Conservation (phyloP, 805 yeast genomes). For the Ogataea kodamae region DNA sequence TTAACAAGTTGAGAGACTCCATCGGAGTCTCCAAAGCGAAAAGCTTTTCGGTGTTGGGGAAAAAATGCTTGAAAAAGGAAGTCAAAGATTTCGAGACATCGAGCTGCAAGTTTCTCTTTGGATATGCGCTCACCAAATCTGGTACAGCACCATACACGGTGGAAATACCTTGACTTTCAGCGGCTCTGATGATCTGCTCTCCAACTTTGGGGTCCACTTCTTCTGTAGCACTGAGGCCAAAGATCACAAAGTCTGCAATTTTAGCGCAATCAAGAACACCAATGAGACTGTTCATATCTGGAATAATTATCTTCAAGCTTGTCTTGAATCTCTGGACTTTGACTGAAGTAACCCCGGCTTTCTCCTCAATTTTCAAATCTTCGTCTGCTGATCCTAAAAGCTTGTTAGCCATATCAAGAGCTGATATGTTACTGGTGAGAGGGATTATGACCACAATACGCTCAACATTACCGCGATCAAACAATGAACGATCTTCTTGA, state of each 20-base stretch:
- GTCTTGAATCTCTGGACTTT: slow-evolving; percentile 68
- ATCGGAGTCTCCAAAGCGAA: slow-evolving; percentile 63
- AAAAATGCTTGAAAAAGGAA: slow-evolving; percentile 68
- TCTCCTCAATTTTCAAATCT: slow-evolving; percentile 32
- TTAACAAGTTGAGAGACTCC: slow-evolving; percentile 69
- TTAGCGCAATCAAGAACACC: slow-evolving; percentile 82
- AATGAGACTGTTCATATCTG: slow-evolving; percentile 62
- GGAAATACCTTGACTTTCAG: slow-evolving; percentile 89
- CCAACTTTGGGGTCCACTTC: slow-evolving; percentile 82
- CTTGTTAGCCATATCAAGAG: slow-evolving; percentile 49
- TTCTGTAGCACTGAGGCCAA: slow-evolving; percentile 81
- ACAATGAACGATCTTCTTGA: slow-evolving; percentile 59
- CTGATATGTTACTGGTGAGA: slow-evolving; percentile 66
- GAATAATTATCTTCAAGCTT: slow-evolving; percentile 67
- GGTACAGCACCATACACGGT: slow-evolving; percentile 76
- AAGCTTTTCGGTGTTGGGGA: slow-evolving; percentile 76
- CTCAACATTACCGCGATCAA: slow-evolving; percentile 67
- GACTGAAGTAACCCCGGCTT: slow-evolving; percentile 51
- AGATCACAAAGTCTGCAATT: slow-evolving; percentile 82
- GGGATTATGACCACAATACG: slow-evolving; percentile 80
- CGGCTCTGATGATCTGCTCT: slow-evolving; percentile 83
- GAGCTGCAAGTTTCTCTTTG: slow-evolving; percentile 71
- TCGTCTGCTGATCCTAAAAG: slow-evolving; percentile 41
- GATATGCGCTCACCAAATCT: slow-evolving; percentile 62
- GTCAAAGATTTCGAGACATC: slow-evolving; percentile 64